Conservation (phyloP, 2,329 filamentous ascomycete genomes). For the Fusarium sp. region DNA sequence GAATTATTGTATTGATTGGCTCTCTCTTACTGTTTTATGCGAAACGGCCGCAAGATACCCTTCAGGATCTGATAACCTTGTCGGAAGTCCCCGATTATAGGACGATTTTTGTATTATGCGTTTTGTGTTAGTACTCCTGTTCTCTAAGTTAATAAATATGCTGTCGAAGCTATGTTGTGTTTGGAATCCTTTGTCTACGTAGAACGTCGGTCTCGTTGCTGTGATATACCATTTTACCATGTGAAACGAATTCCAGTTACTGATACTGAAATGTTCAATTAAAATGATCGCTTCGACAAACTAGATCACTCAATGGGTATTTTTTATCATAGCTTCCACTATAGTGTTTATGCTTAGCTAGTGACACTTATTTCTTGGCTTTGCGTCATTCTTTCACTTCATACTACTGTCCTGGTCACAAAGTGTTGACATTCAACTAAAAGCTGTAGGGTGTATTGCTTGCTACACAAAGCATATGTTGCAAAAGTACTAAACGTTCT, state of each 20-base stretch:
- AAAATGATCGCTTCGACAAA: no score
- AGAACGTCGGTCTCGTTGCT: background rate
- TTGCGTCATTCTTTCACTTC: conserved; percentile 13
- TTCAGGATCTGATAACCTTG: conserved; percentile 29
- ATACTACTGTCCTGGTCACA: no score
- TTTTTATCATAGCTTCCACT: no score
- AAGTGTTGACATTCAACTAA: background rate
- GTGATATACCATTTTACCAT: no score
- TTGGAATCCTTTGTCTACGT: no score
- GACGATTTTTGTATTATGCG: conserved; percentile 21
- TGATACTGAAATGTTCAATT: no score
- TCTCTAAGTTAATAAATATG: background rate
- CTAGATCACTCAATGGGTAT: no score
- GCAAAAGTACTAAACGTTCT: background rate
- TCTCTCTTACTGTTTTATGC: conserved; percentile 25
- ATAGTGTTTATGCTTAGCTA: no score
- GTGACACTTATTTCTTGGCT: background rate
- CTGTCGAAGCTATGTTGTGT: background rate
- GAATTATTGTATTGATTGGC: background rate
- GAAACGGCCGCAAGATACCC: conserved; percentile 46
- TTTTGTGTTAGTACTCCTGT: background rate
- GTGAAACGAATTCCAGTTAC: no score
- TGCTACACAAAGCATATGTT: background rate
- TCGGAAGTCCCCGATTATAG: conserved; percentile 24
- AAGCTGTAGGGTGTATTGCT: background rate